Evolutionary conservation across 768 basidiomycete species (phyloP).

Genomic region (Lactifluus piperatus): DNA sequence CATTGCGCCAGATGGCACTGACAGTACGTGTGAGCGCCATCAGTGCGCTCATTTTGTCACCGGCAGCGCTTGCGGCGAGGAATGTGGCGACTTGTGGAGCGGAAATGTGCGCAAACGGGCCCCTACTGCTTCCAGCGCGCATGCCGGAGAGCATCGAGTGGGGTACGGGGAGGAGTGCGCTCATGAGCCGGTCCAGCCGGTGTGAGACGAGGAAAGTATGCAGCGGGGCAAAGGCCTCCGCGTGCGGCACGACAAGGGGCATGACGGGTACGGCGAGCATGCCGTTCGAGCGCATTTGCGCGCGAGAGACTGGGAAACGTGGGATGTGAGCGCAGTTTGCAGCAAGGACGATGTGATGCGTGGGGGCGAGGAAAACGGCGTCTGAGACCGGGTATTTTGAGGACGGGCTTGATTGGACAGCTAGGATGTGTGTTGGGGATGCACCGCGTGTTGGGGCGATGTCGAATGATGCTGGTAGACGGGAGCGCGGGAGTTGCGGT

Average conservation of each 20-base stretch:
- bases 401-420: conserved; percentile 34
- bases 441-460: conserved; percentile 3
- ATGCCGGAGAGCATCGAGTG: conserved; percentile 24
- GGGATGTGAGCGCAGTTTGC: conserved; percentile 52
- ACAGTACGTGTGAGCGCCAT: conserved; percentile 41
- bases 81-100: conserved; percentile 21
- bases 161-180: conserved; percentile 50
- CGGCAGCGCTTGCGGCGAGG: conserved; percentile 21
- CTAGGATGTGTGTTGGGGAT: conserved; percentile 25
- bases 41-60: conserved; percentile 33
- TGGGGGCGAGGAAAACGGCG: conserved; percentile 44
- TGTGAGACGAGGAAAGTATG: conserved; percentile 64
- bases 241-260: conserved; percentile 60
- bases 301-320: conserved; percentile 33
- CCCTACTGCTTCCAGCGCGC: conserved; percentile 4
- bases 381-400: conserved; percentile 26
- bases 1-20: conserved; percentile 66
- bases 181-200: conserved; percentile 48
- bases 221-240: conserved; percentile 56
- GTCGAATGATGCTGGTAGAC: conserved; percentile 17
- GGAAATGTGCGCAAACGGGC: conserved; percentile 22
- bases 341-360: conserved; percentile 55
- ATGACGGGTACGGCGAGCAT: conserved; percentile 47
- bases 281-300: conserved; percentile 20
- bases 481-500: conserved; percentile 15